These are phyloP conservation scores for Croton laevigatus DNA, from an alignment of 441 rosid genomes.

Conservation along the genomic window DNA sequence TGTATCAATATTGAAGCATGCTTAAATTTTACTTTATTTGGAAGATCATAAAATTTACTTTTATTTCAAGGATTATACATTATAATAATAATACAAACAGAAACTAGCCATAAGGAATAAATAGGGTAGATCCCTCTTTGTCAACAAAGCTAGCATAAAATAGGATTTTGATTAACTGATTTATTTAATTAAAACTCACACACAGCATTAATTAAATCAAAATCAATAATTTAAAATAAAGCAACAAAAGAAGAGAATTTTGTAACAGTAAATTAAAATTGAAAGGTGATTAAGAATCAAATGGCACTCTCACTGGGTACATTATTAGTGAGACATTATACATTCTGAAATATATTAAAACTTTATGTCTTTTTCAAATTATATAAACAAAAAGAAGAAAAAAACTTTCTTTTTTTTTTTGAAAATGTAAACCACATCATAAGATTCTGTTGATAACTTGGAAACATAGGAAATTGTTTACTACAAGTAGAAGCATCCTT, in stretches of 20 bases:
- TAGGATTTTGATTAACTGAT: neutral
- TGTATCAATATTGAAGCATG: no score
- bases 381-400: neutral
- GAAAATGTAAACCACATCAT: conserved; percentile 22
- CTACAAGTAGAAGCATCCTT: conserved; percentile 71
- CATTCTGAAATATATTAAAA: conserved; percentile 12
- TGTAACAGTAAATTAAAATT: conserved; percentile 6
- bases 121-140: conserved; percentile 19
- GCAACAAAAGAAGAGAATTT: conserved; percentile 22
- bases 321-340: conserved; percentile 18
- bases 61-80: no score
- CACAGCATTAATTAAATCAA: neutral
- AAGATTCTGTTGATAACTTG: conserved; percentile 70
- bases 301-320: conserved; percentile 18
- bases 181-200: neutral
- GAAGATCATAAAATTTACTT: no score
- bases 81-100: no score
- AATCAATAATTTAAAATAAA: neutral
- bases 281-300: conserved; percentile 24
- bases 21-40: no score
- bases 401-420: neutral
- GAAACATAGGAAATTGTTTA: conserved; percentile 63
- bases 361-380: conserved; percentile 47
- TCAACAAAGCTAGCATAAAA: conserved; percentile 27
- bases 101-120: neutral